Evolutionary conservation across 1,139 yeast species (phyloP).

Genomic region (Saccharomycopsis hybrid): DNA sequence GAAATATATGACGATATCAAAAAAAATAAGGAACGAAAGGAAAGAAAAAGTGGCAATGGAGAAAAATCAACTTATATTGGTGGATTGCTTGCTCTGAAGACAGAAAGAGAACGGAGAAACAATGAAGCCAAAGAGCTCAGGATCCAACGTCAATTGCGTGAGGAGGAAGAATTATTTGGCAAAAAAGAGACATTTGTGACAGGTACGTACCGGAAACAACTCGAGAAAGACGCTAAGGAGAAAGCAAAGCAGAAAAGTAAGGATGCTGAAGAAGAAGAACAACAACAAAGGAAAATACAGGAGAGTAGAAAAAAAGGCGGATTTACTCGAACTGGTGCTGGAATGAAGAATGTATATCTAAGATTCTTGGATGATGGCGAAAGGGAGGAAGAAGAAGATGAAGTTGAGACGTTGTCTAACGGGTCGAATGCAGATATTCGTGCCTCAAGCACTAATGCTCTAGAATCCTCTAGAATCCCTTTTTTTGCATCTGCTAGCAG

Average conservation of each 20-base stretch:
- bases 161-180: constrained; percentile 2
- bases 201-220: neutral
- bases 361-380: constrained; percentile 5
- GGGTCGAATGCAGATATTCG: neutral
- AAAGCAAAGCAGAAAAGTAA: neutral
- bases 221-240: neutral
- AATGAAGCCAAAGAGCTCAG: neutral
- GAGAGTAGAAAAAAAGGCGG: neutral
- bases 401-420: neutral
- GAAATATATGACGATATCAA: constrained; percentile 9
- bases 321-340: neutral
- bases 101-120: constrained; percentile 4
- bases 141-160: neutral
- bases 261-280: neutral
- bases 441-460: no score
- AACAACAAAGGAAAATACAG: constrained; percentile 2
- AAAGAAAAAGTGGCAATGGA: neutral
- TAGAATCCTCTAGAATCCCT: no score
- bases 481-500: neutral
- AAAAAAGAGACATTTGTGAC: neutral
- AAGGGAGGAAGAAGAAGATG: constrained; percentile 1
- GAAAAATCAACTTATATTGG: constrained; percentile 1
- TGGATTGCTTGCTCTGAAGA: constrained; percentile 4
- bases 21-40: constrained; percentile 1
- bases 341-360: constrained; percentile 5